Percentiles rank a stretch among this genome's conserved stretches.
Conservation (phyloP, 2,329 filamentous ascomycete genomes). For the Penicillium sp. region DNA sequence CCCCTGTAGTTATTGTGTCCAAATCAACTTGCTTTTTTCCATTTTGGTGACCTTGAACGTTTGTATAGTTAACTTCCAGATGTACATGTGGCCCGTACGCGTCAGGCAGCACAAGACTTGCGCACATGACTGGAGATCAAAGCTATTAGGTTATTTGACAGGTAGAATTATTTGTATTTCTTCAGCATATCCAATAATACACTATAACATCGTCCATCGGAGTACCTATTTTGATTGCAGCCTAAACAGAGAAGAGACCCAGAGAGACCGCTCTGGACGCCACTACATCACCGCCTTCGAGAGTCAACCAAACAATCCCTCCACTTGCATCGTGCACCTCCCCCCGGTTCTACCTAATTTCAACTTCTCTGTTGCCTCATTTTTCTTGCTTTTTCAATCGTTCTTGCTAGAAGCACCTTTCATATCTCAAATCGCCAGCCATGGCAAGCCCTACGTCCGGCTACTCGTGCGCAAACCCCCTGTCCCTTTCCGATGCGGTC, state of each 20-base stretch:
- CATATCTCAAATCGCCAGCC: slow-evolving; percentile 32
- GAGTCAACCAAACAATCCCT: slow-evolving; percentile 24
- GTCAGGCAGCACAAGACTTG: slow-evolving; percentile 4
- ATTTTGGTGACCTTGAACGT: not conserved
- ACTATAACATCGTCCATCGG: not conserved
- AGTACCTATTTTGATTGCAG: not conserved
- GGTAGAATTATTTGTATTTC: not conserved
- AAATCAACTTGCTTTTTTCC: slow-evolving; percentile 14
- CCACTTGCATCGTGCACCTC: slow-evolving; percentile 14
- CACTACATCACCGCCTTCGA: slow-evolving; percentile 30
- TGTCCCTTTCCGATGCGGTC: slow-evolving; percentile 28
- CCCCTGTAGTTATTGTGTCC: slow-evolving; percentile 37
- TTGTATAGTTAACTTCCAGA: slow-evolving; percentile 2
- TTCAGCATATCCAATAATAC: not conserved
- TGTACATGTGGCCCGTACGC: slow-evolving; percentile 1
- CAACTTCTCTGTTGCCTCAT: slow-evolving; percentile 16
- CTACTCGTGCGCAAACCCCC: slow-evolving; percentile 45
- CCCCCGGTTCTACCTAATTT: slow-evolving; percentile 4
- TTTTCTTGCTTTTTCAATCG: slow-evolving; percentile 14
- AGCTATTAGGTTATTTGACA: not conserved
- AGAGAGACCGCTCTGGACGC: slow-evolving; percentile 14
- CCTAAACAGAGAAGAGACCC: slow-evolving; percentile 1
- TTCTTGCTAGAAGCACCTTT: slow-evolving; percentile 9
- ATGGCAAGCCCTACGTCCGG: slow-evolving; percentile 47
- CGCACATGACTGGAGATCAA: not conserved